A percentile compares a stretch with the other conserved stretches of the same genome.
Conservation (phyloP, 495 filamentous ascomycete genomes). For the Tuber indicum region DNA sequence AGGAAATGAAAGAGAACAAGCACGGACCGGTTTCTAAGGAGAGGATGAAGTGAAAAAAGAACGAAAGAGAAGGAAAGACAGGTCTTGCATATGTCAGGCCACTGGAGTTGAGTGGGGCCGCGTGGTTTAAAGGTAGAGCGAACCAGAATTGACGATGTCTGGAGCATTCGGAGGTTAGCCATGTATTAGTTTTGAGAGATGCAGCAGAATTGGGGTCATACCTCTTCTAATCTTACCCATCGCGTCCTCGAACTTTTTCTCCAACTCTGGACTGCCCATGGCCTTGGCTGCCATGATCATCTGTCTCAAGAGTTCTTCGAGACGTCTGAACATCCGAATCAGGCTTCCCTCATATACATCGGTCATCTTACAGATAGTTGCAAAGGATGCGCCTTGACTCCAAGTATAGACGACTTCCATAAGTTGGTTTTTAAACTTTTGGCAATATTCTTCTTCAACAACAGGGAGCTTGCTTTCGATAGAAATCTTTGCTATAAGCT, state of each 20-base stretch:
- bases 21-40: background rate
- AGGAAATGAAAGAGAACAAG: background rate
- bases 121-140: constrained; percentile 34
- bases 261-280: constrained; percentile 92
- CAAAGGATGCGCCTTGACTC: constrained; percentile 85
- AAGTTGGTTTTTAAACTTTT: constrained; percentile 79
- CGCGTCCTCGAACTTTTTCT: constrained; percentile 77
- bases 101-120: background rate
- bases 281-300: constrained; percentile 96
- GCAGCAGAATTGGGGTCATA: constrained; percentile 1
- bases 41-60: background rate
- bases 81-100: background rate
- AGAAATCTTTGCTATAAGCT: constrained; percentile 82
- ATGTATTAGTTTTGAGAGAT: background rate
- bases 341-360: constrained; percentile 94
- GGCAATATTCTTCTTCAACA: constrained; percentile 86
- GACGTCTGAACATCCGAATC: constrained; percentile 87
- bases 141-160: constrained; percentile 42
- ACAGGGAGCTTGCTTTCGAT: constrained; percentile 84
- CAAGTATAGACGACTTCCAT: constrained; percentile 96
- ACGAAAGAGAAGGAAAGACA: background rate
- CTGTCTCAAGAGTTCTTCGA: constrained; percentile 93
- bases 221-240: constrained; percentile 71
- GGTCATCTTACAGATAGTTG: constrained; percentile 98
- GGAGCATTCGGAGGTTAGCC: background rate